A percentile compares a stretch with the other conserved stretches of the same genome.
These are phyloP conservation scores for Sordariomycetes sp. DNA, from an alignment of 2,329 filamentous ascomycete genomes.

Conservation along the genomic window DNA sequence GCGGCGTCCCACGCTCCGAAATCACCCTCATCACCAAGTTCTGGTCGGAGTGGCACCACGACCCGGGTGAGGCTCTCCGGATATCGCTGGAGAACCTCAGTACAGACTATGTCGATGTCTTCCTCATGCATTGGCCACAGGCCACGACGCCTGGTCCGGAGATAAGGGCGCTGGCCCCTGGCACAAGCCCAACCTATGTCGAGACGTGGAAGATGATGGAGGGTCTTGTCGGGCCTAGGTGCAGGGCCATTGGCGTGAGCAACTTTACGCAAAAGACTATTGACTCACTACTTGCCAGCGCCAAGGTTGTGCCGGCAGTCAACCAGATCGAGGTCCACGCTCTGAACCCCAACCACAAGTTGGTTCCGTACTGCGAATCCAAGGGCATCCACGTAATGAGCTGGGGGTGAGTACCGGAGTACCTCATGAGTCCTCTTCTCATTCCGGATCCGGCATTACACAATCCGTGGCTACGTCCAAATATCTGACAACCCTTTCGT, in stretches of 20 bases:
- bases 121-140: constrained; percentile 19
- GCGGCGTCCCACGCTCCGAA: constrained; percentile 20
- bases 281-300: constrained; percentile 13
- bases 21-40: constrained; percentile 22
- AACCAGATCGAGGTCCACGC: constrained; percentile 23
- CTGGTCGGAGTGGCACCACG: constrained; percentile 17
- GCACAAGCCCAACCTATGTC: constrained; percentile 14
- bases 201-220: constrained; percentile 18
- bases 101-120: constrained; percentile 20
- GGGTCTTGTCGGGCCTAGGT: constrained; percentile 13
- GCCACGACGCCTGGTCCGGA: constrained; percentile 13
- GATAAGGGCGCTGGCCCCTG: constrained; percentile 10
- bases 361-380: constrained; percentile 18
- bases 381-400: constrained; percentile 20
- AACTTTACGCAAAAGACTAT: constrained; percentile 20
- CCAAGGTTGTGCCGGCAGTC: constrained; percentile 16
- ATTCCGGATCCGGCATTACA: too few species aligned
- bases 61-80: constrained; percentile 15
- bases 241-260: constrained; percentile 18
- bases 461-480: background rate
- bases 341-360: constrained; percentile 17
- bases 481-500: background rate
- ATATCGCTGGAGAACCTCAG: constrained; percentile 15
- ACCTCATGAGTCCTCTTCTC: background rate
- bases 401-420: constrained; percentile 13